Base-by-base conservation (phyloP, 2,329 filamentous ascomycete genomes). In the Tolypocladium tundrense region DNA sequence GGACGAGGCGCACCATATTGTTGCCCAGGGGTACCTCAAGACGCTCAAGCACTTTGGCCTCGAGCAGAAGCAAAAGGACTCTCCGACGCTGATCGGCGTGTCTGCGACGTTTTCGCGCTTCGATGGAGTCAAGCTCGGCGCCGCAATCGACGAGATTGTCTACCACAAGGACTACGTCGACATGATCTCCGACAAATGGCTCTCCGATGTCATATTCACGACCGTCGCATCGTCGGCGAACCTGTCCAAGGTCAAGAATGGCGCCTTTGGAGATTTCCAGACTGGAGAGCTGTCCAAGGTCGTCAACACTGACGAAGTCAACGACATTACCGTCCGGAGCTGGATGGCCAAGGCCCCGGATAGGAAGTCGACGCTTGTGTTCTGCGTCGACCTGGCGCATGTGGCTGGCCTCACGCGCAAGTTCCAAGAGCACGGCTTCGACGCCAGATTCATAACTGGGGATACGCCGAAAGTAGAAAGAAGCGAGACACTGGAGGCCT, bases 1-100 rank as follows among this genome's bases (percentile, higher is more conserved):
- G 4, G 94, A 99, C 63, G 94, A 99, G 73, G 94, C 93, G 5
- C 94, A 99, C 70, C 94, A 99, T 72, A 96, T 97, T 56, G 92
- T 97, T 51, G 89, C 94, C 0, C 80, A 84, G 2, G 85, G 86
- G 9, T 97, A 97, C 67, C 78, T 95, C 61, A 80, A 82, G 48
- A 81, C 86, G 0, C 76, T 99, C 53, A 77, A 81, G n/a, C 85
- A 97, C 70, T 96, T 99, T 69, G 84, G 86, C 0, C 79, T 96
- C 21, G 73, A 83, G 57, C 65, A 74, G 54, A 77, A 74, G 62
- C 71, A 64, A 58, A 45, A 57, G 8, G 72, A 69, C 53, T 72
- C 69, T 1, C 87, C 90, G 0, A 82, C 85, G 21, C 77, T 99
- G 16, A 87, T 99, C 14, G 94, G 94, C 6, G 92, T 99, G 3